A percentile compares a stretch with the other conserved stretches of the same genome.
phyloP scores from a whole-genome alignment of 2,329 filamentous ascomycete species.

The Colletotrichum kahawae region DNA sequence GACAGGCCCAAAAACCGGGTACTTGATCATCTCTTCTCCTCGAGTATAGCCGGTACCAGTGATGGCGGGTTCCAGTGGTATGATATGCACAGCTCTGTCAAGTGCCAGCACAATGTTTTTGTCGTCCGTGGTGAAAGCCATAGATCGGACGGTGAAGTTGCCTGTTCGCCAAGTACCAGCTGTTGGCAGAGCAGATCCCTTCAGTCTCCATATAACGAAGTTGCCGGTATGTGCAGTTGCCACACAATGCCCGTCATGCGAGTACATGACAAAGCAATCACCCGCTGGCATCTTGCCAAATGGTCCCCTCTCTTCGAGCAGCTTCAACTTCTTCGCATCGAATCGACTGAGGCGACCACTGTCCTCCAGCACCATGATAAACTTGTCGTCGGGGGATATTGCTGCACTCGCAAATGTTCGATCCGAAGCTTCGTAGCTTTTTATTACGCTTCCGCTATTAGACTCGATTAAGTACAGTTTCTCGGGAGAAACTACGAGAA shows the following conservation, averaged over 20 bases:
- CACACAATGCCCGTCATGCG: not conserved
- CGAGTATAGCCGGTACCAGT: not conserved
- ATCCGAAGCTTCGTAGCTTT: not conserved
- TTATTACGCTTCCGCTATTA: not conserved
- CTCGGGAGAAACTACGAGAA: not conserved
- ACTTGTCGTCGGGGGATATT: not conserved
- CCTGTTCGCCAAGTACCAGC: not conserved
- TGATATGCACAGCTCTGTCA: not conserved
- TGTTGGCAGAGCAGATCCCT: not conserved
- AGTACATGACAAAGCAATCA: not conserved
- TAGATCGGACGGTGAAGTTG: not conserved
- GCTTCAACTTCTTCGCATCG: not conserved
- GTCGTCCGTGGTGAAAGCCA: not conserved
- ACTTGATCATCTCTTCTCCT: not conserved
- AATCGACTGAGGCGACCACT: not conserved
- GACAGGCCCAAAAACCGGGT: not conserved
- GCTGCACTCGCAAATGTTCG: not conserved
- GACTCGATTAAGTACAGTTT: not conserved
- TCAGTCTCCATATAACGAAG: not conserved
- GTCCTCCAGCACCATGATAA: not conserved
- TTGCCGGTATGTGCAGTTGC: not conserved
- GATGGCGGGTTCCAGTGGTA: not conserved
- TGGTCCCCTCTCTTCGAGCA: not conserved
- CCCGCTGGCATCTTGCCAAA: conserved; percentile 1
- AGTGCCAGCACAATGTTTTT: not conserved